A percentile compares a stretch with the other conserved stretches of the same genome.
Evolutionary conservation across 371 early-diverging fungal genomes (phyloP).

Genomic region (Sporodiniella umbellata): DNA sequence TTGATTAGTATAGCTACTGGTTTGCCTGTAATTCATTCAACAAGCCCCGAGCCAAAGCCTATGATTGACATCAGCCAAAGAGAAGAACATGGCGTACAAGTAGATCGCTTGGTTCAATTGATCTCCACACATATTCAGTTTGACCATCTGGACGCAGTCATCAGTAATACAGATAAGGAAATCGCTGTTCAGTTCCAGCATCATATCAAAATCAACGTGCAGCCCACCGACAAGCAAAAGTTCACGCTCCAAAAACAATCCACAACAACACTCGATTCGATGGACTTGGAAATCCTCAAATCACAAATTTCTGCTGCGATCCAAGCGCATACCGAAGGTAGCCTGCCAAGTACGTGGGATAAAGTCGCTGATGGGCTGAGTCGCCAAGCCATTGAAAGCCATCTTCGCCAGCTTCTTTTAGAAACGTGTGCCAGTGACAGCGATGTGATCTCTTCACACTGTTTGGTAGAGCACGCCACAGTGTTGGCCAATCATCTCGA

Average conservation of each 20-base stretch:
- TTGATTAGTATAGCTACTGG: no score
- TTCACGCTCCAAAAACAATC: slow-evolving; percentile 14
- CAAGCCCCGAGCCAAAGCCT: no score
- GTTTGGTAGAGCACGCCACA: slow-evolving; percentile 21
- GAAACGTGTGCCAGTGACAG: slow-evolving; percentile 11
- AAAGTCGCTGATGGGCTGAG: slow-evolving; percentile 19
- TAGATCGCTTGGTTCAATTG: slow-evolving; percentile 19
- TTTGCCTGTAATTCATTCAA: no score
- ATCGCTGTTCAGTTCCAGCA: slow-evolving; percentile 31
- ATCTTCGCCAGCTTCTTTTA: slow-evolving; percentile 14
- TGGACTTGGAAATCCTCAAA: slow-evolving; percentile 41
- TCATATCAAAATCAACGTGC: slow-evolving; percentile 30
- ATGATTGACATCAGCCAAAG: no score
- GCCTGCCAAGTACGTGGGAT: slow-evolving; percentile 36
- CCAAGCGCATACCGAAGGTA: slow-evolving; percentile 40
- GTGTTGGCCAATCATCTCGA: slow-evolving; percentile 27
- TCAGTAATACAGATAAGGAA: slow-evolving; percentile 27
- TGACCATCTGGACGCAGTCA: slow-evolving; percentile 31
- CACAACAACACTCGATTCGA: slow-evolving; percentile 20
- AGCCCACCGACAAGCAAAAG: slow-evolving; percentile 13
- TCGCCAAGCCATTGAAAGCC: slow-evolving; percentile 23
- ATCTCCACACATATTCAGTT: slow-evolving; percentile 28
- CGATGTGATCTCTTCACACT: slow-evolving; percentile 17
- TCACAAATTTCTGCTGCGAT: slow-evolving; percentile 43
- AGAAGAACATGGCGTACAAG: slow-evolving; percentile 15